Percentiles rank a stretch among this genome's conserved stretches.
These are phyloP conservation scores for Suillus plorans DNA, from an alignment of 768 basidiomycete genomes.

Conservation along the genomic window DNA sequence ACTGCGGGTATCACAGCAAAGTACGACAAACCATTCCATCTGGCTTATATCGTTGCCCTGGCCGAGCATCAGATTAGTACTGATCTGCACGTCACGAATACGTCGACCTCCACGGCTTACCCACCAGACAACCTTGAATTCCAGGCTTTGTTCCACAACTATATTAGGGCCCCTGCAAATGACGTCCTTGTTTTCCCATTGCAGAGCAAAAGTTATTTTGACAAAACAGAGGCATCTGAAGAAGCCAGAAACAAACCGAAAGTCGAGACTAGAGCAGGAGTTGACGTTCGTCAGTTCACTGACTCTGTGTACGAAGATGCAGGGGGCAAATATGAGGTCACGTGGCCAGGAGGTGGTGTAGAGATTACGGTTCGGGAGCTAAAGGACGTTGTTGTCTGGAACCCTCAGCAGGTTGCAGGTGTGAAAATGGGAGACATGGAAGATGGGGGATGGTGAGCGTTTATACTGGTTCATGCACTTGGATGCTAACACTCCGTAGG, in stretches of 20 bases:
- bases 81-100: conserved; percentile 79
- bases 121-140: conserved; percentile 63
- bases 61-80: conserved; percentile 72
- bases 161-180: conserved; percentile 67
- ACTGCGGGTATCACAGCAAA: conserved; percentile 53
- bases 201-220: conserved; percentile 64
- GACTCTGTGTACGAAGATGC: conserved; percentile 79
- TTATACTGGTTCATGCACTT: background rate
- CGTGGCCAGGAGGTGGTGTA: conserved; percentile 59
- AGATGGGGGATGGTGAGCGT: conserved; percentile 73
- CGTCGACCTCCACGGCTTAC: conserved; percentile 41
- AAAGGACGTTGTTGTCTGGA: conserved; percentile 92
- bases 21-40: conserved; percentile 67
- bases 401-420: conserved; percentile 74
- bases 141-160: conserved; percentile 92
- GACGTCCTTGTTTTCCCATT: conserved; percentile 64
- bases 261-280: conserved; percentile 56
- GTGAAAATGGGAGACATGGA: conserved; percentile 88
- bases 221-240: conserved; percentile 72
- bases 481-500: conserved; percentile 41
- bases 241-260: conserved; percentile 49
- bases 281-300: conserved; percentile 66
- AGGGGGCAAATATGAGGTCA: conserved; percentile 51
- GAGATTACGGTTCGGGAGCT: conserved; percentile 53
- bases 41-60: conserved; percentile 82